Conservation (phyloP, 176 grass and related monocot genomes). For the Bonia amplexicaulis region DNA sequence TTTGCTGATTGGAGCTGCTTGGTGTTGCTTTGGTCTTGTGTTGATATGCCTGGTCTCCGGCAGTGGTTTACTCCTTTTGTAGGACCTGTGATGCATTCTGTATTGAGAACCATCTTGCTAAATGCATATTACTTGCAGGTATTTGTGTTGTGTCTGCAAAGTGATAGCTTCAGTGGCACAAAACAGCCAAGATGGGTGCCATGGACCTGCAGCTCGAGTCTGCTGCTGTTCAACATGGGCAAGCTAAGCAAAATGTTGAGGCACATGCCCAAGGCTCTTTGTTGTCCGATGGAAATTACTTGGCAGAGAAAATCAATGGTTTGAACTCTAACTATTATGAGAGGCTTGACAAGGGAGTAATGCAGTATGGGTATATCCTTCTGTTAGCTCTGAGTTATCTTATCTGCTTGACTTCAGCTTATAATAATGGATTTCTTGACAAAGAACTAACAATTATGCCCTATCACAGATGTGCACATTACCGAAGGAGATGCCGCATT, state of each 20-base stretch:
- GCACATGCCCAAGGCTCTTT: not conserved
- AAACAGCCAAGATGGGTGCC: slow-evolving; percentile 41
- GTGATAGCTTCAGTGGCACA: slow-evolving; percentile 1
- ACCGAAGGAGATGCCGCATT: slow-evolving; percentile 76
- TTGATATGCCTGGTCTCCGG: slow-evolving; percentile 49
- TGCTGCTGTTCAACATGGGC: slow-evolving; percentile 32
- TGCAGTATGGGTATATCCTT: slow-evolving; percentile 83
- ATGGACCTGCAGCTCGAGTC: slow-evolving; percentile 21
- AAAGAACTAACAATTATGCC: slow-evolving; percentile 16
- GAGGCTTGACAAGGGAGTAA: slow-evolving; percentile 50
- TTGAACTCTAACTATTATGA: slow-evolving; percentile 25
- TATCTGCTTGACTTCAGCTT: not conserved
- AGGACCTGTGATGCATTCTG: slow-evolving; percentile 41
- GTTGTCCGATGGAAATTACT: slow-evolving; percentile 16
- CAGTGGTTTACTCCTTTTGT: slow-evolving; percentile 43
- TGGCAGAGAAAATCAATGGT: slow-evolving; percentile 11
- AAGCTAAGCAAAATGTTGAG: slow-evolving; percentile 30
- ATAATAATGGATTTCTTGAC: not conserved
- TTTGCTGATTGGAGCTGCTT: slow-evolving; percentile 67
- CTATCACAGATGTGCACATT: slow-evolving; percentile 66
- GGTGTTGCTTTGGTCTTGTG: slow-evolving; percentile 58
- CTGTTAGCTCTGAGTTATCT: not conserved
- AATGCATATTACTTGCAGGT: slow-evolving; percentile 83
- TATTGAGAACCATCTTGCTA: slow-evolving; percentile 53
- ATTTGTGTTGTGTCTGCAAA: slow-evolving; percentile 50